Conservation (phyloP, 495 filamentous ascomycete species). For the Lentithecium fluviatile region DNA sequence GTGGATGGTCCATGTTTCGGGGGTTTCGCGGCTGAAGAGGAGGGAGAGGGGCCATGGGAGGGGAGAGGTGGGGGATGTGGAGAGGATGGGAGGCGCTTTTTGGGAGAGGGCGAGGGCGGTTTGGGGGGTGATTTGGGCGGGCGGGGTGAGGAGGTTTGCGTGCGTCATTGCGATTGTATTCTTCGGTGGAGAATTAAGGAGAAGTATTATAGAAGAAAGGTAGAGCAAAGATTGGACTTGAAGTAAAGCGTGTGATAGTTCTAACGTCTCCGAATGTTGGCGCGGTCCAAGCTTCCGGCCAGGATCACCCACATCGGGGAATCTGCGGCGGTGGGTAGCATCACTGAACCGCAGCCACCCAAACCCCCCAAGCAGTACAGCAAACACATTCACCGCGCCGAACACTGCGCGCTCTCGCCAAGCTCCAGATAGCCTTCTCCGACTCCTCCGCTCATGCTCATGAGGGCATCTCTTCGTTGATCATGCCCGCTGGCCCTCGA, state of each 20-base stretch:
- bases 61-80: constrained; percentile 50
- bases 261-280: background rate
- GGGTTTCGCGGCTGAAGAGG: constrained; percentile 60
- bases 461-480: constrained; percentile 15
- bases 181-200: background rate
- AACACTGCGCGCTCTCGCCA: background rate
- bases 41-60: constrained; percentile 51
- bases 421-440: background rate
- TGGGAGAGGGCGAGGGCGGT: constrained; percentile 71
- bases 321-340: background rate
- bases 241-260: background rate
- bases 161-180: constrained; percentile 31
- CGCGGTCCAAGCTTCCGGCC: background rate
- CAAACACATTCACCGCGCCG: background rate
- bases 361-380: too few relatives aligned
- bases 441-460: background rate
- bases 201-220: too few relatives aligned
- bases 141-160: constrained; percentile 39
- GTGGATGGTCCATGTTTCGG: constrained; percentile 75
- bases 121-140: constrained; percentile 42
- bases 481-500: constrained; percentile 27
- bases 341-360: too few relatives aligned
- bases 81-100: constrained; percentile 69
- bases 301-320: background rate
- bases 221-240: background rate